Conservation (phyloP, 495 filamentous ascomycete species). For the Xylaria intraflava region DNA sequence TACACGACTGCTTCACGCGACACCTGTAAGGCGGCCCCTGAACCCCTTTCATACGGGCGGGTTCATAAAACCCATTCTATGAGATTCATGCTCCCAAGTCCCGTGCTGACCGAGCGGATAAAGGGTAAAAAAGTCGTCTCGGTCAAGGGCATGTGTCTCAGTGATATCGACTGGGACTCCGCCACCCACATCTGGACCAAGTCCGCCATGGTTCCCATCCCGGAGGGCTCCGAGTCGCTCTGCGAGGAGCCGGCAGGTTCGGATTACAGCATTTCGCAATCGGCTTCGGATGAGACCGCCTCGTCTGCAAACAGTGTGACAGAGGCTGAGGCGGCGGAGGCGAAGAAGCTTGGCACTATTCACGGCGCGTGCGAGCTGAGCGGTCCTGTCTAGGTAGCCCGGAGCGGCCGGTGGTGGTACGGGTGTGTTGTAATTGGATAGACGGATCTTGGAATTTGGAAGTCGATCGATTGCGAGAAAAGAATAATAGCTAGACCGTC, state of each 20-base stretch:
- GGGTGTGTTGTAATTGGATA: background rate
- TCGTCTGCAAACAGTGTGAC: conserved; percentile 23
- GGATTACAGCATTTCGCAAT: conserved; percentile 31
- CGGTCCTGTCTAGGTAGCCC: background rate
- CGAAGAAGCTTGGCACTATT: background rate
- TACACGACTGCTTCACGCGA: conserved; percentile 50
- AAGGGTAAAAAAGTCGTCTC: conserved; percentile 46
- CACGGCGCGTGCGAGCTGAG: conserved; percentile 24
- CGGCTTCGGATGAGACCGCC: conserved; percentile 35
- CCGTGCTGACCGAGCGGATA: background rate
- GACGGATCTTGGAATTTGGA: background rate
- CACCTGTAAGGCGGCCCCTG: conserved; percentile 29
- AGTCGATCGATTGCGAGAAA: no score
- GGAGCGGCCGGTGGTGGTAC: background rate
- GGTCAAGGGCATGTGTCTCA: conserved; percentile 58
- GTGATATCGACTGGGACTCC: conserved; percentile 48
- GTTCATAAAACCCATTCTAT: background rate
- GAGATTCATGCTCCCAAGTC: background rate
- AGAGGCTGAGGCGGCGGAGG: background rate
- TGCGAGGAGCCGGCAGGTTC: conserved; percentile 37
- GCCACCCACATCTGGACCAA: conserved; percentile 59
- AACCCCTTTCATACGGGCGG: background rate
- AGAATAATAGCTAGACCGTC: no score
- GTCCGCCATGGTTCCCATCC: conserved; percentile 56
- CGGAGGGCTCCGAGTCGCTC: conserved; percentile 46